phyloP scores from a whole-genome alignment of 805 yeast species.

The Kodamaea restingae region DNA sequence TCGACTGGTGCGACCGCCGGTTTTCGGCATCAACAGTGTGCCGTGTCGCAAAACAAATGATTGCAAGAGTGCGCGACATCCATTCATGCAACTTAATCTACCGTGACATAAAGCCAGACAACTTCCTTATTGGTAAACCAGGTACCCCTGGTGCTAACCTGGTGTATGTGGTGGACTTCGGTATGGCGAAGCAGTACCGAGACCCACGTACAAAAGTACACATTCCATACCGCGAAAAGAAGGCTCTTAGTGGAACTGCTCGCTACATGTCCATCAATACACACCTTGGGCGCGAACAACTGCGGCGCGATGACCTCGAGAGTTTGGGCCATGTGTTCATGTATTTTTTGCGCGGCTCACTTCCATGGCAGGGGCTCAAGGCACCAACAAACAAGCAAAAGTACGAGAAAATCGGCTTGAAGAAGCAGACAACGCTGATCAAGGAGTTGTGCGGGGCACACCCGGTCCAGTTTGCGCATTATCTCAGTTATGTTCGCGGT shows the following conservation, averaged over 20 bases:
- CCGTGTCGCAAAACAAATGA: slow-evolving; percentile 94
- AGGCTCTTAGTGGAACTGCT: slow-evolving; percentile 96
- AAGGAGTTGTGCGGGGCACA: slow-evolving; percentile 82
- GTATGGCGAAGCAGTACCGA: slow-evolving; percentile 97
- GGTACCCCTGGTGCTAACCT: slow-evolving; percentile 77
- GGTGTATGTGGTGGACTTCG: slow-evolving; percentile 91
- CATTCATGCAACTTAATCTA: slow-evolving; percentile 90
- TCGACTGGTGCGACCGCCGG: slow-evolving; percentile 96
- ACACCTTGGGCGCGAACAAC: slow-evolving; percentile 94
- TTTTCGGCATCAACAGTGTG: slow-evolving; percentile 86
- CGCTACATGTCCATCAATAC: slow-evolving; percentile 97
- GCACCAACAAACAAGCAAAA: slow-evolving; percentile 98
- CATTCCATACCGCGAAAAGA: slow-evolving; percentile 94
- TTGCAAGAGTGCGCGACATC: slow-evolving; percentile 75
- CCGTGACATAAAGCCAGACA: slow-evolving; percentile 97
- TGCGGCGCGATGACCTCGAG: slow-evolving; percentile 94
- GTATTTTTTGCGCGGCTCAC: slow-evolving; percentile 87
- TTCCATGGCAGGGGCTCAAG: slow-evolving; percentile 98
- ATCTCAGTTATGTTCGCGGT: slow-evolving; percentile 82
- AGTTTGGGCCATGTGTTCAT: slow-evolving; percentile 95
- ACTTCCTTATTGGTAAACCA: slow-evolving; percentile 89
- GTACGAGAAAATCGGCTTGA: slow-evolving; percentile 95
- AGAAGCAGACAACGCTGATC: slow-evolving; percentile 85
- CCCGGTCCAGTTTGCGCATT: slow-evolving; percentile 91
- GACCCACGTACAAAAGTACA: slow-evolving; percentile 95